These are phyloP conservation scores for Leccinum fibrillosum DNA, from an alignment of 768 basidiomycete genomes.

Conservation along the genomic window DNA sequence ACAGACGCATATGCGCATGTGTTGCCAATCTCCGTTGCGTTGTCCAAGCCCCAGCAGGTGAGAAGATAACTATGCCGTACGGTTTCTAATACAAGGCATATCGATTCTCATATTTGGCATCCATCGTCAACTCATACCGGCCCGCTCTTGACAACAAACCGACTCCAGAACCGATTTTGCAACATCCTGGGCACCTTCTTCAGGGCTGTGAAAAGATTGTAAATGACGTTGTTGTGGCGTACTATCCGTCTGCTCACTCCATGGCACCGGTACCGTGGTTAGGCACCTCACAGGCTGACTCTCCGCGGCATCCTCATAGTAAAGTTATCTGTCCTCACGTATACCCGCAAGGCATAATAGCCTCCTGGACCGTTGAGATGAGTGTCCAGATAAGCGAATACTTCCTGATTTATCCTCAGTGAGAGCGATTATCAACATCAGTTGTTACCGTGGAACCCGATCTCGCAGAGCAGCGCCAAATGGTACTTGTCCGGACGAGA, in stretches of 20 bases:
- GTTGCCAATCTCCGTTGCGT: slow-evolving; percentile 1
- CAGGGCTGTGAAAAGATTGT: slow-evolving; percentile 20
- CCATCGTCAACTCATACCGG: slow-evolving; percentile 13
- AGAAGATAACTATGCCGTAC: slow-evolving; percentile 21
- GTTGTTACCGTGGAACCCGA: background rate
- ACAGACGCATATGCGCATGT: background rate
- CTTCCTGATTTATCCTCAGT: background rate
- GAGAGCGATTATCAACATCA: background rate
- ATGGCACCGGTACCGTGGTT: slow-evolving; percentile 20
- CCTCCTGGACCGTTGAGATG: slow-evolving; percentile 6
- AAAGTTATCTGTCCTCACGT: slow-evolving; percentile 6
- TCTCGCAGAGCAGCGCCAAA: background rate
- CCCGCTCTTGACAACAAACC: slow-evolving; percentile 7
- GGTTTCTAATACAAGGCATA: slow-evolving; percentile 25
- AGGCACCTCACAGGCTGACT: slow-evolving; percentile 6
- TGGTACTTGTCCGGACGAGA: background rate
- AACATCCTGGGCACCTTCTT: slow-evolving; percentile 1
- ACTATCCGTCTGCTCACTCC: slow-evolving; percentile 19
- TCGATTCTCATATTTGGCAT: slow-evolving; percentile 20
- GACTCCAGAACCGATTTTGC: slow-evolving; percentile 4
- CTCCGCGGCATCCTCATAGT: slow-evolving; percentile 20
- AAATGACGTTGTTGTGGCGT: slow-evolving; percentile 10
- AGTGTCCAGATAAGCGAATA: slow-evolving; percentile 1
- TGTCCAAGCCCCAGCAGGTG: slow-evolving; percentile 5
- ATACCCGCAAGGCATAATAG: slow-evolving; percentile 5